A percentile compares a stretch with the other conserved stretches of the same genome.
Evolutionary conservation across 805 yeast genomes (phyloP).

Genomic region (Sungouiella thailandica): DNA sequence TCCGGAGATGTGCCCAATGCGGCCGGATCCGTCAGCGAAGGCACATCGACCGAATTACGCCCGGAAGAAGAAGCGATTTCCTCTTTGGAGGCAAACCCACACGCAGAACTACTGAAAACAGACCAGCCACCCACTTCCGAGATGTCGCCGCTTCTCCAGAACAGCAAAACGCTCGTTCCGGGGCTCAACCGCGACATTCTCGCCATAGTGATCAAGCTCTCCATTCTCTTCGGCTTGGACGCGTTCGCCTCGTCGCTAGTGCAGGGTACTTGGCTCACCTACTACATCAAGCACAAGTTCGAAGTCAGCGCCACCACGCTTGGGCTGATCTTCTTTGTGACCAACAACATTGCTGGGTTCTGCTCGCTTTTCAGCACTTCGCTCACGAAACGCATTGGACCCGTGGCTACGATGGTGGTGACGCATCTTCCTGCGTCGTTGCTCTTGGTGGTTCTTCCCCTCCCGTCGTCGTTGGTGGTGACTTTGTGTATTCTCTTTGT

Average conservation of each 20-base stretch:
- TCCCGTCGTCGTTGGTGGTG: conserved; percentile 27
- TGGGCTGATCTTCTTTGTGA: conserved; percentile 37
- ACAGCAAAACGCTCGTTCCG: conserved; percentile 14
- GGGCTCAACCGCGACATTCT: conserved; percentile 13
- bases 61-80: background rate
- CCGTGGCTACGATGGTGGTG: conserved; percentile 40
- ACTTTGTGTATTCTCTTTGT: conserved; percentile 29
- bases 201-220: conserved; percentile 26
- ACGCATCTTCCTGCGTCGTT: conserved; percentile 42
- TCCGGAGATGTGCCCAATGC: too few relatives aligned
- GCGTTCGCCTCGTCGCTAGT: conserved; percentile 40
- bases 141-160: background rate
- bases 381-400: conserved; percentile 40
- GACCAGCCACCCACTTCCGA: background rate
- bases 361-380: conserved; percentile 40
- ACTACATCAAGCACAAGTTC: conserved; percentile 36
- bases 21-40: too few relatives aligned
- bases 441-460: conserved; percentile 33
- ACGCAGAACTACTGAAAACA: background rate
- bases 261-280: conserved; percentile 45
- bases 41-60: too few relatives aligned
- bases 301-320: conserved; percentile 27
- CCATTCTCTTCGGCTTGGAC: conserved; percentile 38
- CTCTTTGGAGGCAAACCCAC: background rate
- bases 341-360: conserved; percentile 34